phyloP scores from a whole-genome alignment of 1,139 yeast species.

The Diutina siamensis region DNA sequence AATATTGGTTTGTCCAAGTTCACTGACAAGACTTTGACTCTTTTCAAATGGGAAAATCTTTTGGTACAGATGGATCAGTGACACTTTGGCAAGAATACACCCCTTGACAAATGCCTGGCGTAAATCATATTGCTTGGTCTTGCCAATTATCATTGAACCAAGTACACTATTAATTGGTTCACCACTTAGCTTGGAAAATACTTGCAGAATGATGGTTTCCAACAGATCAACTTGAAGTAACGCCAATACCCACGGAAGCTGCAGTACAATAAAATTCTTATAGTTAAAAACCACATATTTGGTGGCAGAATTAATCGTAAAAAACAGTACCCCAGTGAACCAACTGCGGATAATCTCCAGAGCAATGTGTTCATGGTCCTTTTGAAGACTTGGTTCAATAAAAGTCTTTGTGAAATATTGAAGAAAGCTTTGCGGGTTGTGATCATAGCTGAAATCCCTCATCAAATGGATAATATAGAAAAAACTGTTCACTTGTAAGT shows the following conservation, averaged over 20 bases:
- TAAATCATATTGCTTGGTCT: constrained; percentile 12
- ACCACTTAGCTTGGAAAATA: background rate
- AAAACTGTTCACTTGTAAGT: too few relatives aligned
- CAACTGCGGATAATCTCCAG: background rate
- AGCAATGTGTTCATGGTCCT: background rate
- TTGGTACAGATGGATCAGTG: constrained; percentile 31
- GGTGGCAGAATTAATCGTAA: background rate
- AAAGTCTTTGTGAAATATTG: background rate
- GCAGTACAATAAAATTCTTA: background rate
- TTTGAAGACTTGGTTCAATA: background rate
- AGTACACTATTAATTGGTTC: background rate
- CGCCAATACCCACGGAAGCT: background rate
- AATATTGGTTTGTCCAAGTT: constrained; percentile 8
- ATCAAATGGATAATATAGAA: too few relatives aligned
- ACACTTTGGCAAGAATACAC: constrained; percentile 25
- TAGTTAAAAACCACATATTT: background rate
- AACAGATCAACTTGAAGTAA: background rate
- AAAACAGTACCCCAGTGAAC: background rate
- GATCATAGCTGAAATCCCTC: background rate
- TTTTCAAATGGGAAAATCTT: constrained; percentile 26
- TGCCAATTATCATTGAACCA: background rate
- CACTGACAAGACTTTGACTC: constrained; percentile 14
- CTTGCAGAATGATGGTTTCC: background rate
- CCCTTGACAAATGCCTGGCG: constrained; percentile 47
- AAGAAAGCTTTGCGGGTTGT: background rate